Conservation (phyloP, 1,139 yeast genomes). For the Suhomyces coccinellae region DNA sequence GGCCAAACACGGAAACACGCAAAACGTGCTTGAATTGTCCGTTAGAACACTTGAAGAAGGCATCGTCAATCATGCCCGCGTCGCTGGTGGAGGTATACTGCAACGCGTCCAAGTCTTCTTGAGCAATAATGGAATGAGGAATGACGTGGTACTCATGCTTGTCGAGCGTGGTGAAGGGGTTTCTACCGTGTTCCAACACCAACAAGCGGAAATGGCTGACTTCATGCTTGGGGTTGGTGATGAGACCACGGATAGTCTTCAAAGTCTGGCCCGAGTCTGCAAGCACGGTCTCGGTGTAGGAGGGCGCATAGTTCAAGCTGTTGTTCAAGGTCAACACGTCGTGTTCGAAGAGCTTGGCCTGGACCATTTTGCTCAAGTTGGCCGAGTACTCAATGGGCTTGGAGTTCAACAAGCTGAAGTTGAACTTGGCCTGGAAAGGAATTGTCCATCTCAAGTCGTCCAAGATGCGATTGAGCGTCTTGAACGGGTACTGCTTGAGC, state of each 20-base stretch:
- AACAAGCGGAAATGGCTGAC: slow-evolving; percentile 36
- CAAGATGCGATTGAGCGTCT: slow-evolving; percentile 63
- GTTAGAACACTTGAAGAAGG: slow-evolving; percentile 32
- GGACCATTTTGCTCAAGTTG: slow-evolving; percentile 25
- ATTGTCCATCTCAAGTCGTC: slow-evolving; percentile 59
- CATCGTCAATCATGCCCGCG: slow-evolving; percentile 33
- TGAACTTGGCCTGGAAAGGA: slow-evolving; percentile 24
- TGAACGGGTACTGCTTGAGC: slow-evolving; percentile 38
- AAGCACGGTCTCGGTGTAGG: slow-evolving; percentile 24
- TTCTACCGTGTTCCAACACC: slow-evolving; percentile 28
- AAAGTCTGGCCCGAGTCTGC: slow-evolving; percentile 25
- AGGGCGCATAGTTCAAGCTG: slow-evolving; percentile 31
- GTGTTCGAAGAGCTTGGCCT: slow-evolving; percentile 14
- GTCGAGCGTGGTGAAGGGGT: slow-evolving; percentile 23
- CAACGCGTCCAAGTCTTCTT: slow-evolving; percentile 27
- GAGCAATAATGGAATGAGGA: slow-evolving; percentile 25
- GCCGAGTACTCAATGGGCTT: slow-evolving; percentile 39
- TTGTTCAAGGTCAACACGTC: slow-evolving; percentile 37
- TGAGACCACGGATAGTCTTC: slow-evolving; percentile 36
- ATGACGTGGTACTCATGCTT: slow-evolving; percentile 43
- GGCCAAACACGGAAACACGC: slow-evolving; percentile 33
- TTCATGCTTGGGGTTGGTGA: slow-evolving; percentile 22
- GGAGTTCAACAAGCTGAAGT: slow-evolving; percentile 28
- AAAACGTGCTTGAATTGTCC: slow-evolving; percentile 30
- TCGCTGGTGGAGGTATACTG: slow-evolving; percentile 7